Percentiles rank a stretch among this genome's conserved stretches.
These are phyloP conservation scores for Cutaneotrichosporon mucoides DNA, from an alignment of 1,284 basidiomycete genomes.

Conservation along the genomic window DNA sequence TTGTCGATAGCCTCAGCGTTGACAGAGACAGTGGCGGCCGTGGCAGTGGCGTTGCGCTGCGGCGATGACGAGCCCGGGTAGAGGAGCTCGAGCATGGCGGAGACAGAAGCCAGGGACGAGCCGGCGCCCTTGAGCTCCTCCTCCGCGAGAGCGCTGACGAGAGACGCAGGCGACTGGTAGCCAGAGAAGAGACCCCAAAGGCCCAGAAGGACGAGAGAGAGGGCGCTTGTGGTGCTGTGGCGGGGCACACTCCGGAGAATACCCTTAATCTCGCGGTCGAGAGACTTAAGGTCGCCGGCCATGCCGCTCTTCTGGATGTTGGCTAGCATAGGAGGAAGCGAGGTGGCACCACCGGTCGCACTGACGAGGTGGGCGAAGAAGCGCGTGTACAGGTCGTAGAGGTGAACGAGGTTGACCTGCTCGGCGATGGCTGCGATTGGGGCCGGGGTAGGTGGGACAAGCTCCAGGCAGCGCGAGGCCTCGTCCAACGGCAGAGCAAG, in stretches of 20 bases:
- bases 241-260: constrained; percentile 34
- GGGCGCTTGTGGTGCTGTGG: constrained; percentile 38
- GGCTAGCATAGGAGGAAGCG: constrained; percentile 26
- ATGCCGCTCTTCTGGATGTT: constrained; percentile 30
- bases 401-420: constrained; percentile 43
- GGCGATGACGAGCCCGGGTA: constrained; percentile 33
- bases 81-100: constrained; percentile 42
- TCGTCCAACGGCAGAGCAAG: constrained; percentile 39
- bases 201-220: constrained; percentile 46
- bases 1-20: constrained; percentile 44
- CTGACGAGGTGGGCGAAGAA: constrained; percentile 44
- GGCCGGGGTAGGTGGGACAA: constrained; percentile 29
- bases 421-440: constrained; percentile 45
- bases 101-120: constrained; percentile 27
- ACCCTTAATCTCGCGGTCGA: constrained; percentile 38
- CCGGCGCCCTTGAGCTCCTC: constrained; percentile 40
- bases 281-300: constrained; percentile 24
- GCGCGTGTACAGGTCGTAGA: constrained; percentile 44
- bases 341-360: constrained; percentile 24
- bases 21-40: constrained; percentile 6
- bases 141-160: constrained; percentile 42
- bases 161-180: constrained; percentile 35
- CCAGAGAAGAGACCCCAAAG: constrained; percentile 45
- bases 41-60: neutral
- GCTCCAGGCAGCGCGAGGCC: constrained; percentile 29